Conservation (phyloP, 495 filamentous ascomycete genomes). For the Aspergillus diversus region DNA sequence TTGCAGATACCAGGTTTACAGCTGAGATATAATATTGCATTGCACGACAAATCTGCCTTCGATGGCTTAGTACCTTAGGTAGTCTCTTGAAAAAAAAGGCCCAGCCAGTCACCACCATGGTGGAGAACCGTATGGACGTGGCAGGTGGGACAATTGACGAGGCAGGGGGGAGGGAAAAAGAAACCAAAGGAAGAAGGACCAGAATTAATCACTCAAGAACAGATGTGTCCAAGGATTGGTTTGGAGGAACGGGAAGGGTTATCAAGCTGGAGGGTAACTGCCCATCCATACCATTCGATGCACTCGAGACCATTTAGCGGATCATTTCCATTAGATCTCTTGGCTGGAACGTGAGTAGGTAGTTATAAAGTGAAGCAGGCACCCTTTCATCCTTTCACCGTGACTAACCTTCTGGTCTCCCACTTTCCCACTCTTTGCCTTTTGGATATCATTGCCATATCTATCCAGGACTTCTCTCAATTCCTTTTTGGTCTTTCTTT, state of each 20-base stretch:
- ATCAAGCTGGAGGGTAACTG: conserved; percentile 22
- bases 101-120: conserved; percentile 18
- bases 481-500: neutral
- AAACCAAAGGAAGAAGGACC: conserved; percentile 5
- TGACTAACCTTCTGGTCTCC: conserved; percentile 20
- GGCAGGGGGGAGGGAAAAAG: conserved; percentile 13
- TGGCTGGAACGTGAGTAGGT: conserved; percentile 20
- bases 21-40: neutral
- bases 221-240: conserved; percentile 20
- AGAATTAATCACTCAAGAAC: conserved; percentile 5
- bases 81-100: neutral
- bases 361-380: conserved; percentile 41
- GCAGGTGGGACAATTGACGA: conserved; percentile 27
- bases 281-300: conserved; percentile 27
- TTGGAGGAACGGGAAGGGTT: conserved; percentile 16
- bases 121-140: conserved; percentile 29
- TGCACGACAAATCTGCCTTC: conserved; percentile 5
- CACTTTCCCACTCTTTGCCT: conserved; percentile 14
- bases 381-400: conserved; percentile 26
- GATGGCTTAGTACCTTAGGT: neutral
- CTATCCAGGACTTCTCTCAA: neutral
- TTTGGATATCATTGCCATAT: conserved; percentile 6
- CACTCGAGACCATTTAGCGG: conserved; percentile 25
- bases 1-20: conserved; percentile 8
- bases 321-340: conserved; percentile 27